A percentile compares a stretch with the other conserved stretches of the same genome.
Evolutionary conservation across 2,329 filamentous ascomycete species (phyloP).

Genomic region (Keithomyces neogunnii): DNA sequence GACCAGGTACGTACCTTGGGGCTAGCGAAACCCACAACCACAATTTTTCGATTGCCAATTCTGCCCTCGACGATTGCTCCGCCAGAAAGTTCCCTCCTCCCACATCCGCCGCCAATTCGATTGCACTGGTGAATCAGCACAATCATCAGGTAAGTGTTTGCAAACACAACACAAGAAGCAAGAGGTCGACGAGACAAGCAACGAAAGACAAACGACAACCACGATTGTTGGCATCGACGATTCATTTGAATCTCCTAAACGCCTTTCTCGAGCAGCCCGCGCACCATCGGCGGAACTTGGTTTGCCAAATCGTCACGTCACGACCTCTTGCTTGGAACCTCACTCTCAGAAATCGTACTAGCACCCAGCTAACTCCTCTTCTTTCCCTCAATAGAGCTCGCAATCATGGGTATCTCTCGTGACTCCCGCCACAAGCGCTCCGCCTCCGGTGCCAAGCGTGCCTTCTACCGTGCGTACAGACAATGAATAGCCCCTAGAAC

Average conservation of each 20-base stretch:
- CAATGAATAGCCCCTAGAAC: constrained; percentile 4
- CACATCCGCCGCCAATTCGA: constrained; percentile 32
- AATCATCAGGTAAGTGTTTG: constrained; percentile 38
- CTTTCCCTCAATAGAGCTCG: constrained; percentile 44
- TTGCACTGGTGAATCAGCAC: constrained; percentile 38
- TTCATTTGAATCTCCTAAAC: not conserved
- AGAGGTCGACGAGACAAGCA: not conserved
- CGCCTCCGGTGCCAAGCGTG: constrained; percentile 95
- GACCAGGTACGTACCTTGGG: constrained; percentile 21
- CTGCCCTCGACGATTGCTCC: constrained; percentile 21
- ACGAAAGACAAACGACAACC: not conserved
- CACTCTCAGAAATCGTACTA: no score
- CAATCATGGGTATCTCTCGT: constrained; percentile 99
- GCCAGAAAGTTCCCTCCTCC: constrained; percentile 28
- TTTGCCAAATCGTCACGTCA: no score
- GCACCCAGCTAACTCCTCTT: constrained; percentile 10
- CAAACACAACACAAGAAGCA: not conserved
- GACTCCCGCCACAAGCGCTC: constrained; percentile 99
- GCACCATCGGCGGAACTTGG: no score
- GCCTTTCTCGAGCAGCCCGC: no score
- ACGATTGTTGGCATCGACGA: no score
- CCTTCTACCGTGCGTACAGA: constrained; percentile 71
- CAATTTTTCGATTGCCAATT: constrained; percentile 25
- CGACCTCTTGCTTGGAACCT: no score
- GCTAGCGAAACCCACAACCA: constrained; percentile 32